Evolutionary conservation across 2,329 filamentous ascomycete genomes (phyloP), one percentile per base, ranked within the genome.

Genomic region (Curvularia hawaiiensis): DNA sequence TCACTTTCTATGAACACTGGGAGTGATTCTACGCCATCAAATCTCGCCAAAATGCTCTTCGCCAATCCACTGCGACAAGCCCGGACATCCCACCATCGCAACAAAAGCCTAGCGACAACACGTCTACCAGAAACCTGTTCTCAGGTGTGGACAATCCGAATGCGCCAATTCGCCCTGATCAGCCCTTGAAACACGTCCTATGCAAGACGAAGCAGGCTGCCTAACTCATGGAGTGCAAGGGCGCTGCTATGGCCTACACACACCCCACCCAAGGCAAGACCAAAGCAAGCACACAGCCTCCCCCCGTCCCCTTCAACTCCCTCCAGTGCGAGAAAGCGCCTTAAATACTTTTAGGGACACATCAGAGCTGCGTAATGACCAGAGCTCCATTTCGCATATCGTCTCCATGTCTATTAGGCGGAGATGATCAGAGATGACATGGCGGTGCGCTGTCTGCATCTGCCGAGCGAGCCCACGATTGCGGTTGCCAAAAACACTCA

Each of bases 401-500:
- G 7, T 28, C 45, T n/a, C 20, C 4, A 40, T 44, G 18, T 44
- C 30, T 35, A n/a, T 22, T 46, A 45, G 18, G 48, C 51, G 30
- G 46, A 40, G 47, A 26, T 39, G 39, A 24, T 24, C 45, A 49
- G 30, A 57, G 22, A 47, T 44, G 51, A 54, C 57, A 51, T 31
- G 9, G 33, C 38, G 46, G 28, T 50, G 48, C 33, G 28, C 38
- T 57, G 35, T 43, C 53, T 54, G 41, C 38, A 48, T 30, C 30
- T 31, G 41, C 18, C 53, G 22, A 26, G 31, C 40, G 52, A 31
- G 54, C 40, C 50, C 50, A 50, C 56, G 56, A 61, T 22, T 56
- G 43, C 24, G 30, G 59, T 47, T 61, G 55, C 58, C 61, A 41
- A 64, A 61, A 61, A 57, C 58, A 43, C 58, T 53, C 44, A 62